Conservation (phyloP, 2,329 filamentous ascomycete species). For the Diaporthe sp. region DNA sequence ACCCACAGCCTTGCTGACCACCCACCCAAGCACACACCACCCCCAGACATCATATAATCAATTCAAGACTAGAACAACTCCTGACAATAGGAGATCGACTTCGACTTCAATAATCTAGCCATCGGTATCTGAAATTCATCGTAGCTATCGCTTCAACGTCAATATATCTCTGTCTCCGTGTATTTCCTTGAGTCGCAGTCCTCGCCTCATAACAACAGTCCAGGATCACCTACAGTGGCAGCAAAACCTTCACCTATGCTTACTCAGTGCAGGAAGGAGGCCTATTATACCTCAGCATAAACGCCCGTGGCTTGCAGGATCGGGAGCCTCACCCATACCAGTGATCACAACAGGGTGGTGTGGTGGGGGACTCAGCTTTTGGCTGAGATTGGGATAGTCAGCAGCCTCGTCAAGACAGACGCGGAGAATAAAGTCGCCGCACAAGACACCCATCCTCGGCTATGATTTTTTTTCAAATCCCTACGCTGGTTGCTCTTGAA, state of each 20-base stretch:
- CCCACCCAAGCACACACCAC: not conserved
- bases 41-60: not conserved
- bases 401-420: constrained; percentile 7
- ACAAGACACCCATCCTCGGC: not conserved
- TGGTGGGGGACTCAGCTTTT: not conserved
- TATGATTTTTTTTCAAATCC: not conserved
- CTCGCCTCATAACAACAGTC: not conserved
- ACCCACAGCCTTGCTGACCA: not conserved
- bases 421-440: not conserved
- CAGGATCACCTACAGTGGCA: not conserved
- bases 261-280: not conserved
- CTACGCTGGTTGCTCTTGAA: not conserved
- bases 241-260: not conserved
- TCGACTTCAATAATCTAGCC: not conserved
- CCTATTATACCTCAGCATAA: not conserved
- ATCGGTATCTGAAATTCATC: too few relatives aligned
- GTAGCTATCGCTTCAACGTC: not conserved
- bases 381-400: not conserved
- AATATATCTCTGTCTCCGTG: not conserved
- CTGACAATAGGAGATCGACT: too few relatives aligned
- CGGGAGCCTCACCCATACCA: not conserved
- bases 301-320: constrained; percentile 16
- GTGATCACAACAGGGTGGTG: not conserved
- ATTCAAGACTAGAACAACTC: not conserved
- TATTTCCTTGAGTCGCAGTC: not conserved